Evolutionary conservation across 495 filamentous ascomycete genomes (phyloP), one percentile per base, ranked within the genome.

Genomic region (Lepidopterella palustris): DNA sequence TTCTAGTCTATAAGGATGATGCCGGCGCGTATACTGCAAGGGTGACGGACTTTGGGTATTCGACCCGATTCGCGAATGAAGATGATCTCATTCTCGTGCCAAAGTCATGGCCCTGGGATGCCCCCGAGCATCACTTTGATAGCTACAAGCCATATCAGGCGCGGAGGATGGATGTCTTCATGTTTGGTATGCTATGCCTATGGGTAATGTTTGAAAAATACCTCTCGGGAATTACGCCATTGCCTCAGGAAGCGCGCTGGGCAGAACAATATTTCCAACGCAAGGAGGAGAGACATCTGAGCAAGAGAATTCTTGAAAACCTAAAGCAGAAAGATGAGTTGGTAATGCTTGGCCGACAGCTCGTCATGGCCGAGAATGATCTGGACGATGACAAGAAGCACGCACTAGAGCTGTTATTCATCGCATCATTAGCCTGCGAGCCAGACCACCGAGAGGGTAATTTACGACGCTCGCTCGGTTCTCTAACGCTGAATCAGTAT

Each of bases 361-460:
- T 49, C 18, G 45, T 49, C 24, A 15, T 49, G 24, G 45, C 45
- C 45, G 45, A 49, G 45, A 8, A 6, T 9, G 45, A 20, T 49
- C 8, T 49, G 20, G 45, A 49, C 8, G 24, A 8, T 21, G 45
- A 20, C 45, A 20, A 49, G 45, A 8, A 49, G 45, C 9, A 49
- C n/a, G 45, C 45, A 23, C 45, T 49, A 8, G 45, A 8, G 45
- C 45, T 15, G 6, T 49, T 49, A 9, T 20, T 49, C 6, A 49
- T 73, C 48, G 69, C 68, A 5, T 76, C 64, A 49, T 78, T 70
- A 5, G 79, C 69, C 45, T 72, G 64, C 2, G 73, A 68, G 28
- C 67, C 71, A 39, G 51, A 63, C 0, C 71, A 67, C 1, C 65
- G 65, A 3, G 71, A 68, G 57, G 8, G n/a, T n/a, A n/a, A n/a